phyloP scores from a whole-genome alignment of 2,329 filamentous ascomycete species.

The Colletotrichum echinochloae region DNA sequence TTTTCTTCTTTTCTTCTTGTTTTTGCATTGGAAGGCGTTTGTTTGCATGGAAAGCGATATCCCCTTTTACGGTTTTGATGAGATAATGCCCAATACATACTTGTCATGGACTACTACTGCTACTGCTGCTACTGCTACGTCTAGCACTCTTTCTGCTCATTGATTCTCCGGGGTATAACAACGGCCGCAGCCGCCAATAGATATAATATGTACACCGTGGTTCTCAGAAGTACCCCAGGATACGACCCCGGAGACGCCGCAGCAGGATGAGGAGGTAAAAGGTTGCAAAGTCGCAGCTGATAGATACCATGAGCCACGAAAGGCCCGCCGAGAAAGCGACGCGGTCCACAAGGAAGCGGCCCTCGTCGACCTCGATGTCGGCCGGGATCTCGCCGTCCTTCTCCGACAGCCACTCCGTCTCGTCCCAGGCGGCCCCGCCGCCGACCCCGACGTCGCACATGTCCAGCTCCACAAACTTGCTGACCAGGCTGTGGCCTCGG shows the following conservation, averaged over 20 bases:
- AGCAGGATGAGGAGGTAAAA: conserved; percentile 28
- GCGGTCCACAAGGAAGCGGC: conserved; percentile 22
- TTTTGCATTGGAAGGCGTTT: conserved; percentile 7
- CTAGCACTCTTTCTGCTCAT: background rate
- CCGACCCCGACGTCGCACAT: conserved; percentile 15
- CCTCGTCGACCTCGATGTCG: conserved; percentile 16
- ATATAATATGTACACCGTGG: background rate
- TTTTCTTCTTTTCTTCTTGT: background rate
- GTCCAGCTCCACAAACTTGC: conserved; percentile 27
- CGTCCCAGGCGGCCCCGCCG: conserved; percentile 3
- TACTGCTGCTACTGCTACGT: background rate
- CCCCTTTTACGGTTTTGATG: conserved; percentile 19
- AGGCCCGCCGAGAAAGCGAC: conserved; percentile 31
- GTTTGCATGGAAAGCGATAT: conserved; percentile 28
- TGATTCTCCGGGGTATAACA: background rate
- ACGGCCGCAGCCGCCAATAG: background rate
- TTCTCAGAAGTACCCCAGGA: background rate
- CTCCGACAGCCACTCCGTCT: conserved; percentile 31
- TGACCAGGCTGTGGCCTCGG: conserved; percentile 26
- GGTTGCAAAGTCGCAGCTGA: conserved; percentile 39
- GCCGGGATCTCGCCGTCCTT: conserved; percentile 31
- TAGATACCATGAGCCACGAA: conserved; percentile 38
- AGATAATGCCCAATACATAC: conserved; percentile 30
- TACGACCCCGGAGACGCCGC: background rate
- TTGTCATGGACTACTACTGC: background rate